Conservation (phyloP, 305 asterid species). For the Stenogyne calaminthoides region DNA sequence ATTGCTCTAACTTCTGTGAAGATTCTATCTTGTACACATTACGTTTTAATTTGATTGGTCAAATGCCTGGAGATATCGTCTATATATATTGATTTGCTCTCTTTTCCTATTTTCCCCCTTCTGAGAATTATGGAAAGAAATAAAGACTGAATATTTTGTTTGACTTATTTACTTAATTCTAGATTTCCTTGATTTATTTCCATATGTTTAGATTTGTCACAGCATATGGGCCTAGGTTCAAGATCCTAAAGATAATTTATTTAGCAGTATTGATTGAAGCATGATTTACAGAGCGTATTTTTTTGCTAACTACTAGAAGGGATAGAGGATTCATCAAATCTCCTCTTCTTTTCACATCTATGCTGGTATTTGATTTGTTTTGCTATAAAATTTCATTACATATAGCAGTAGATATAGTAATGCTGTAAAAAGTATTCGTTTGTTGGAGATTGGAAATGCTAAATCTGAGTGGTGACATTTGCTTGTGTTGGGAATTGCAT, state of each 20-base stretch:
- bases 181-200: too few relatives aligned
- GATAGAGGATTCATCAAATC: background rate
- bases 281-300: too few relatives aligned
- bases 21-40: constrained; percentile 20
- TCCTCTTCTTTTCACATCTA: background rate
- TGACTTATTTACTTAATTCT: too few relatives aligned
- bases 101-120: background rate
- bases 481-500: constrained; percentile 11
- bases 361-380: constrained; percentile 20
- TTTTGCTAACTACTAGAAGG: too few relatives aligned
- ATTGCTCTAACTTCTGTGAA: constrained; percentile 25
- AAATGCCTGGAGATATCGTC: background rate
- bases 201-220: too few relatives aligned
- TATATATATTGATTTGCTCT: background rate
- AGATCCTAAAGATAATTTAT: too few relatives aligned
- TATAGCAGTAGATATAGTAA: constrained; percentile 6
- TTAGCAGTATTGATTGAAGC: too few relatives aligned
- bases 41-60: constrained; percentile 27
- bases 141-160: background rate
- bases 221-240: too few relatives aligned
- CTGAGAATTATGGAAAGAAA: background rate
- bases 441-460: constrained; percentile 20
- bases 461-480: constrained; percentile 7
- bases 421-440: background rate
- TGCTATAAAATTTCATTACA: constrained; percentile 10